A percentile compares a stretch with the other conserved stretches of the same genome.
Evolutionary conservation across 805 yeast species (phyloP).

Genomic region (Yamadazyma ubonensis): DNA sequence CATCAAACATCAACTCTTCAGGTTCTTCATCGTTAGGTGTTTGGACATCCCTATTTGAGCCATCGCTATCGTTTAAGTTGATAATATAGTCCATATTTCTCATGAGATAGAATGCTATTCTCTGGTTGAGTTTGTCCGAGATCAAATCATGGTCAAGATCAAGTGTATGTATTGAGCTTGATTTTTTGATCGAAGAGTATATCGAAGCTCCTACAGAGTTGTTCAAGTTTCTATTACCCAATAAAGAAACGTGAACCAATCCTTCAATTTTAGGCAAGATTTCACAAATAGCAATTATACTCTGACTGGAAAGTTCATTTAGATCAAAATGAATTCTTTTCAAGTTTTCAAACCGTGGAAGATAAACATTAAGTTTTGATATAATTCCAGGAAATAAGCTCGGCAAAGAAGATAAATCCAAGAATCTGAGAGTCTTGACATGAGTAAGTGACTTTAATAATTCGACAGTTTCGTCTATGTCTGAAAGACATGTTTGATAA

Average conservation of each 20-base stretch:
- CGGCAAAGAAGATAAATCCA: slow-evolving; percentile 55
- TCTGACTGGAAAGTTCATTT: slow-evolving; percentile 46
- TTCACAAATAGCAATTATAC: slow-evolving; percentile 49
- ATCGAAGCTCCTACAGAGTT: slow-evolving; percentile 46
- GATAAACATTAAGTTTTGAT: slow-evolving; percentile 40
- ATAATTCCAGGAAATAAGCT: slow-evolving; percentile 51
- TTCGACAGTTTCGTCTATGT: slow-evolving; percentile 38
- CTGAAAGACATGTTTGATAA: slow-evolving; percentile 48
- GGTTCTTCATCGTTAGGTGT: slow-evolving; percentile 41
- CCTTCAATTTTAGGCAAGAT: slow-evolving; percentile 48
- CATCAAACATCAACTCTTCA: slow-evolving; percentile 71
- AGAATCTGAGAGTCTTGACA: slow-evolving; percentile 44
- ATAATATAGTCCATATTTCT: slow-evolving; percentile 48
- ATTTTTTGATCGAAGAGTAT: slow-evolving; percentile 49
- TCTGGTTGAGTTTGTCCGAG: slow-evolving; percentile 50
- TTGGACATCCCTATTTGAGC: no score
- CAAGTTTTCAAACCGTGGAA: slow-evolving; percentile 46
- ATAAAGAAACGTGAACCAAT: slow-evolving; percentile 51
- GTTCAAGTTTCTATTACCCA: slow-evolving; percentile 50
- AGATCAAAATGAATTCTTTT: slow-evolving; percentile 56
- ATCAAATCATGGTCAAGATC: slow-evolving; percentile 55
- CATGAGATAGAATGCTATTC: slow-evolving; percentile 57
- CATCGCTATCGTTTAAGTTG: slow-evolving; percentile 2
- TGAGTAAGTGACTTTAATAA: slow-evolving; percentile 37
- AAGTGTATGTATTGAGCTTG: slow-evolving; percentile 47